Base-by-base conservation (phyloP, 805 yeast genomes). In the Yamadazyma sp. region DNA sequence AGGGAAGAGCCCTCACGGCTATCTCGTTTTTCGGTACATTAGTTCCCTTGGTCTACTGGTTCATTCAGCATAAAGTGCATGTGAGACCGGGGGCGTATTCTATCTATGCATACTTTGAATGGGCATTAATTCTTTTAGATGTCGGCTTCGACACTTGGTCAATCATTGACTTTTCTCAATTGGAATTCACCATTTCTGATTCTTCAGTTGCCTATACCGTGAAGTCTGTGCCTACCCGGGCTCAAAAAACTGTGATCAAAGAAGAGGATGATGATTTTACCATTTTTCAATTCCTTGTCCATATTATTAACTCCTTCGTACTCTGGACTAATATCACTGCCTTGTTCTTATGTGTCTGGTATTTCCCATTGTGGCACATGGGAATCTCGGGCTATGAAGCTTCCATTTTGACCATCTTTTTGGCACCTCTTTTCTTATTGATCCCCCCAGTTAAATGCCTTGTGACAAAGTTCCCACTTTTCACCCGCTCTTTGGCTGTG, bases 281-380 rank as follows among this genome's bases (percentile, higher is more conserved):
- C 8, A 46, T 52, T 28, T 33, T 63, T 26, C 71, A 68, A 28
- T 60, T 78, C 26, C 16, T 68, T 3, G 55, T 69, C 31, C 73
- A 77, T 52, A 56, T 71, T 11, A 54, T 77, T 52, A 89, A 90
- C 55, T 73, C 91, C 3, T 82, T 78, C 55, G 70, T 87, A 39
- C 87, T 86, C 58, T 93, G 97, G 96, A 73, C 97, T 0, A 80
- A 81, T 15, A 46, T 79, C 28, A 84, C 98, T 3, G 78, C 96
- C 0, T 67, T 93, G 42, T 83, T 88, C 29, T 74, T 93, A 40
- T 80, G 93, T 54, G 80, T 93, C 35, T 93, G 99, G 99, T 87
- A 86, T 66, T 93, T 93, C 72, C 99, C 99, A 8, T 70, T 93
- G 45, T 93, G 99, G 99, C 77, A 84, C 56, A 89, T 93, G 97